Base-by-base conservation (phyloP, 2,329 filamentous ascomycete genomes). In the Incumbomyces lentus region DNA sequence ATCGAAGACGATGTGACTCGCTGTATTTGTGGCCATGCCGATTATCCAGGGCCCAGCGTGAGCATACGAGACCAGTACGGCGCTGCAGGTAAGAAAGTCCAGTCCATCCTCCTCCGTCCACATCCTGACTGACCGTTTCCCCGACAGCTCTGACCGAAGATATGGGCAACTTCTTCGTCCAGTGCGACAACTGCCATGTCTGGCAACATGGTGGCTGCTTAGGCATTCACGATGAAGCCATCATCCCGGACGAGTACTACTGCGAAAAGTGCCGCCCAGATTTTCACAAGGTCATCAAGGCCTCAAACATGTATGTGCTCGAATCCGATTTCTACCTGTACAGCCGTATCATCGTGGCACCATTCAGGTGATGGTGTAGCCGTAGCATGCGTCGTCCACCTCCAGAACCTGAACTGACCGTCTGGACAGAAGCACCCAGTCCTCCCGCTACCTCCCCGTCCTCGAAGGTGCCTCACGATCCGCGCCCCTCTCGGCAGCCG, bases 141-240 rank as follows among this genome's bases (percentile, higher is more conserved):
- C 32, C 16, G 17, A 18, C 50, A 72, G 75, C 50, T 60, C 71
- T 53, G 73, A 86, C 52, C 79, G 88, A 95, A 59, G 90, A 96
- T 55, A 76, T 90, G 55, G 92, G 90, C 37, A 90, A 89, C 44
- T 84, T 96, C 67, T 98, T 95, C 67, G 89, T 98, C 55, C 90
- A 96, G 71, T 98, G 92, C 75, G 92, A 96, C 68, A 75, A 86
- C 54, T 98, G 92, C 73, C 93, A 94, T 64, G 92, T 96, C 53
- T 98, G 62, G 92, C 92, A 98, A 65, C 92, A 98, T 64, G 92
- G 92, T 59, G 90, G 89, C 50, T 98, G 92, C 62, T 90, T 98
- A 49, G 90, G 92, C 50, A 95, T 98, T 60, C 88, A 94, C 70
- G 92, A 92, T 56, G 90, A 95, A 66, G 83, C 86, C 56, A 82